Evolutionary conservation across 306 rosid genomes (phyloP), one percentile per base, ranked within the genome.

Genomic region (Neltuma alba): DNA sequence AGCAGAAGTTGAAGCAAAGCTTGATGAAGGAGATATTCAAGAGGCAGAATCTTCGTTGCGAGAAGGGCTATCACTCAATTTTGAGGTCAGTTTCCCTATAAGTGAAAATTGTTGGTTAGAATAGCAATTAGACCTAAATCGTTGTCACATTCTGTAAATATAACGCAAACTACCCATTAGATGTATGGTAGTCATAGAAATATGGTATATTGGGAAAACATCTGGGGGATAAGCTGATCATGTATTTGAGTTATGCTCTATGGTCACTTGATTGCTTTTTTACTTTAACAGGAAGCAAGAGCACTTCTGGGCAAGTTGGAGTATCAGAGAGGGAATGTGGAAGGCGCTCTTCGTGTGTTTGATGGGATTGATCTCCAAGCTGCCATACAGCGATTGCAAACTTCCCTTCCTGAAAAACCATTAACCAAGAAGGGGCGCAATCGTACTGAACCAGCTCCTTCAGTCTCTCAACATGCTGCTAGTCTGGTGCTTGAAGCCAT

Each of bases 231-330:
- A 70, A 75, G 37, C 48, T 70, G 55, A 40, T 61, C 20, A 33
- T 33, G 40, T 38, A 10, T 62, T 71, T 70, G 75, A 31, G 76
- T 28, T 71, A 42, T 27, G 76, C 42, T 48, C 41, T 58, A 6
- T 70, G 41, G 27, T 45, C 23, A 70, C 75, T 47, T 45, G 18
- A 37, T 55, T 34, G 4, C 45, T 72, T 70, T 45, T 79, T 76
- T 74, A 76, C 63, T 54, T 64, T 79, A 21, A 74, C 89, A 94
- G 99, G 99, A 96, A 91, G 99, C 99, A 85, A 89, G 99, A 84
- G 92, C 99, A 75, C 99, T 96, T 85, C 98, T 96, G 41, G 99
- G 99, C 42, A 96, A 96, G 91, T 89, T 96, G 78, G 99, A 96
- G 90, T 96, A 96, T 83, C 99, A 96, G 81, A 89, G 99, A 91